phyloP scores from a whole-genome alignment of 2,329 filamentous ascomycete species.

The Hypoxylon sp. region DNA sequence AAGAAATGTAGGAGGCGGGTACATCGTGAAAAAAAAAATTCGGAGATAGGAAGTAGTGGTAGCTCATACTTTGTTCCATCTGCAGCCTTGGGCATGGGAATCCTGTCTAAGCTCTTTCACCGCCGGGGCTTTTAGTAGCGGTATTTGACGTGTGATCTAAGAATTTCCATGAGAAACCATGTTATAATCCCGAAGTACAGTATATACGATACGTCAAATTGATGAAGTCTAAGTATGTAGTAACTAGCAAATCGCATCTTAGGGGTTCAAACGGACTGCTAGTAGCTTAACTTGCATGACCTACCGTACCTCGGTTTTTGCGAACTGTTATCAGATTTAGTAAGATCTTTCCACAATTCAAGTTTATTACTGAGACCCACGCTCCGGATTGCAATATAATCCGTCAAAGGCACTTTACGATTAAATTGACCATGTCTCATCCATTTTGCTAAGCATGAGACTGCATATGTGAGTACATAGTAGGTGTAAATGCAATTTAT shows the following conservation, averaged over 20 bases:
- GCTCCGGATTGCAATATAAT: no score
- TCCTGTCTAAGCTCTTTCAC: slow-evolving; percentile 23
- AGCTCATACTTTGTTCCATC: slow-evolving; percentile 1
- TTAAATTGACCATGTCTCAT: no score
- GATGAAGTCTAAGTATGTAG: no score
- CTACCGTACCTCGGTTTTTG: slow-evolving; percentile 6
- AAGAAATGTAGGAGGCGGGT: slow-evolving; percentile 12
- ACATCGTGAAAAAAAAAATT: not conserved
- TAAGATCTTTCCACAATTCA: no score
- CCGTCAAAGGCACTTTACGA: no score
- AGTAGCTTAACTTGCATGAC: slow-evolving; percentile 21
- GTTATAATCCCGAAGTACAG: slow-evolving; percentile 19
- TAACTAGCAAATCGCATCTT: slow-evolving; percentile 34
- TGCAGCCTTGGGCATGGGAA: slow-evolving; percentile 4
- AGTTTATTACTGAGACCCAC: no score
- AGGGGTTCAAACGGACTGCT: slow-evolving; percentile 28
- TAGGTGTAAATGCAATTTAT: no score
- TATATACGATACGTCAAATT: slow-evolving; percentile 13
- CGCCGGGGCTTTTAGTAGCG: slow-evolving; percentile 15
- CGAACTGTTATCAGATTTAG: slow-evolving; percentile 3
- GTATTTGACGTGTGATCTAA: not conserved
- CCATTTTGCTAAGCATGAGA: no score
- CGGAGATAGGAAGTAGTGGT: not conserved
- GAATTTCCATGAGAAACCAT: slow-evolving; percentile 7
- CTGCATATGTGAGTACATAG: no score